Evolutionary conservation across 2,329 filamentous ascomycete genomes (phyloP).

Genomic region (Ceratocystis colombiana): DNA sequence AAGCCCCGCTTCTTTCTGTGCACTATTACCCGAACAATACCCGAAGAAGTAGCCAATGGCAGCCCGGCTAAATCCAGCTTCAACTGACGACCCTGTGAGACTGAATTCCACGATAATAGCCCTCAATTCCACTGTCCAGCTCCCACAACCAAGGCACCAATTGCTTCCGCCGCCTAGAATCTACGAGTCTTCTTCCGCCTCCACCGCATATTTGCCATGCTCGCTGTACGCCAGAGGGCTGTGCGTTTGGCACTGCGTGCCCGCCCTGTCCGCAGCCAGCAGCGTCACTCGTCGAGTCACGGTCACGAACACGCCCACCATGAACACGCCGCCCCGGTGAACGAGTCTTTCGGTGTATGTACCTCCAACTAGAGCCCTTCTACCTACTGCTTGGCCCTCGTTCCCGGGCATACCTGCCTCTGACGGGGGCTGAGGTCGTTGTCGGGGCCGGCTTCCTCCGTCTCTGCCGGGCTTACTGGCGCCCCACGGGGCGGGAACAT

Average conservation of each 20-base stretch:
- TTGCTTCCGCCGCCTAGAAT: neutral
- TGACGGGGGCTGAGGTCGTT: too few relatives aligned
- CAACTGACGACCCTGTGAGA: neutral
- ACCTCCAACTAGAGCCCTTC: neutral
- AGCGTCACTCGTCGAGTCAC: constrained; percentile 44
- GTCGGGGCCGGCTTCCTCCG: neutral
- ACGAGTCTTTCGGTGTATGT: constrained; percentile 50
- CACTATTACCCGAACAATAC: neutral
- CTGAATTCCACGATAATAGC: neutral
- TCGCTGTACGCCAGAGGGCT: constrained; percentile 40
- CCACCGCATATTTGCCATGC: constrained; percentile 31
- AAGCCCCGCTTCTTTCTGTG: too few relatives aligned
- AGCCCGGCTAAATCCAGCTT: constrained; percentile 16
- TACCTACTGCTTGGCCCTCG: too few relatives aligned
- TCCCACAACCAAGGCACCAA: constrained; percentile 4
- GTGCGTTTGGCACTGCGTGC: constrained; percentile 31
- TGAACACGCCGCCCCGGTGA: constrained; percentile 38
- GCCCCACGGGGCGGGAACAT: constrained; percentile 1
- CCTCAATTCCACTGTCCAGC: constrained; percentile 12
- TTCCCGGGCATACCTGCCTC: neutral
- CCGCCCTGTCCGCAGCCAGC: constrained; percentile 35
- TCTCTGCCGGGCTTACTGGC: constrained; percentile 1
- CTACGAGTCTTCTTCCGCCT: neutral
- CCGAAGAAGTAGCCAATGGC: constrained; percentile 10
- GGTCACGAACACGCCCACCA: constrained; percentile 38